Evolutionary conservation across 2,329 filamentous ascomycete species (phyloP).

Genomic region (Calonectria fujianensis): DNA sequence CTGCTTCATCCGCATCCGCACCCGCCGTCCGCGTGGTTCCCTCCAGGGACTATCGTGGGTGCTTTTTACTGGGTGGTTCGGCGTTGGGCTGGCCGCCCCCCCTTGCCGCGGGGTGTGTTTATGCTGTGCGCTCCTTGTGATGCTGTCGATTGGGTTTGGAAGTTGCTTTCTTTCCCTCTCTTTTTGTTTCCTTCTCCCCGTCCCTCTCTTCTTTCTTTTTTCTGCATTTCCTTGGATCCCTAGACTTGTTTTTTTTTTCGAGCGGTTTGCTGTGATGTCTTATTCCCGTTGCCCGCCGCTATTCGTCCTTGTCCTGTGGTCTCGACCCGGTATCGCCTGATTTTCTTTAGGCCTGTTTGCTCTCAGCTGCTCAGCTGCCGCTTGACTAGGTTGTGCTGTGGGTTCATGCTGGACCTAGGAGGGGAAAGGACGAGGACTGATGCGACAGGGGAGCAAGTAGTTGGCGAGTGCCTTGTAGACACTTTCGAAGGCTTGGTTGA

Average conservation of each 20-base stretch:
- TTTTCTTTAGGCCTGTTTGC: constrained; percentile 23
- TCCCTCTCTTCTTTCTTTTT: constrained; percentile 25
- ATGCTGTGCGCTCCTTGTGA: constrained; percentile 39
- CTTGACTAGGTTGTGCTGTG: constrained; percentile 19
- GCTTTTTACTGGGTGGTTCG: constrained; percentile 39
- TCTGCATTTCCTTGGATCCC: background rate
- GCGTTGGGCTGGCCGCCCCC: constrained; percentile 29
- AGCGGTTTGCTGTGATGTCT: background rate
- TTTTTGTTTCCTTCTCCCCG: constrained; percentile 30
- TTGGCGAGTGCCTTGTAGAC: background rate
- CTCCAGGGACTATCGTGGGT: constrained; percentile 36
- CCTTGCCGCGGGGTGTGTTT: constrained; percentile 40
- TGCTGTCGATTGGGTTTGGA: constrained; percentile 45
- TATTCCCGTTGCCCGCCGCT: background rate
- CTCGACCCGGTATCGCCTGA: constrained; percentile 32
- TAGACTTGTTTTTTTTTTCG: background rate
- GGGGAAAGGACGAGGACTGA: background rate
- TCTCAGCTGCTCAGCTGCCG: background rate
- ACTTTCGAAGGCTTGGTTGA: background rate
- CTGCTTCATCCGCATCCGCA: constrained; percentile 35
- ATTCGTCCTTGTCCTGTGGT: constrained; percentile 5
- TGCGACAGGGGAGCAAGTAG: constrained; percentile 2
- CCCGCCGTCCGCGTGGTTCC: constrained; percentile 35
- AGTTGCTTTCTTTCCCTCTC: constrained; percentile 25
- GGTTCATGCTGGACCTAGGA: constrained; percentile 10